These are phyloP conservation scores for Zopfochytrium polystomum DNA, from an alignment of 371 early-diverging fungal genomes.

Conservation along the genomic window DNA sequence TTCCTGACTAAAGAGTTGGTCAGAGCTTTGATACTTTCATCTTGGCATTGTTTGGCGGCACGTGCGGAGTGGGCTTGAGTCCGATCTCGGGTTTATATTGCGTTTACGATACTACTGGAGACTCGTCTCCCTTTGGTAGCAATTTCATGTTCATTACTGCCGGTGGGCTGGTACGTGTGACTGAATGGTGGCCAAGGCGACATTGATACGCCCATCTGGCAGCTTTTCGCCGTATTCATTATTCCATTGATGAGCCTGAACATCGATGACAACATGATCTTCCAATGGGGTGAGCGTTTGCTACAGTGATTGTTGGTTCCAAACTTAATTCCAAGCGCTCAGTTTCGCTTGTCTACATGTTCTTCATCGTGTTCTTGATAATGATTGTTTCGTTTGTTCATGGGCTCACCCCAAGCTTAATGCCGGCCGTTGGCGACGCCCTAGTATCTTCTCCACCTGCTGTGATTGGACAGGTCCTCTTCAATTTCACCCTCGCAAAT, in stretches of 20 bases:
- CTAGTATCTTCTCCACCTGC: conserved; percentile 16
- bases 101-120: conserved; percentile 24
- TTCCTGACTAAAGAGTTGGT: background rate
- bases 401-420: conserved; percentile 20
- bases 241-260: conserved; percentile 39
- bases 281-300: conserved; percentile 39
- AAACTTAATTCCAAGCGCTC: background rate
- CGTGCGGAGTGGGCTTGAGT: conserved; percentile 43
- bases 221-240: conserved; percentile 33
- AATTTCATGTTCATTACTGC: conserved; percentile 43
- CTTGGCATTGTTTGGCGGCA: conserved; percentile 37
- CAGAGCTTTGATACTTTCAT: conserved; percentile 44
- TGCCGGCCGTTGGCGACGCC: conserved; percentile 28
- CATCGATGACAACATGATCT: conserved; percentile 48
- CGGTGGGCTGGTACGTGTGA: conserved; percentile 30
- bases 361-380: conserved; percentile 32
- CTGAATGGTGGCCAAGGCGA: background rate
- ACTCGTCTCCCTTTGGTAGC: conserved; percentile 47
- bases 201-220: background rate
- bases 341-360: conserved; percentile 44
- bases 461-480: conserved; percentile 44
- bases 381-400: conserved; percentile 23
- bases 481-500: conserved; percentile 48
- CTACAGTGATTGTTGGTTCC: background rate
- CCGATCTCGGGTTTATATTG: conserved; percentile 41